Percentiles rank a stretch among this genome's conserved stretches.
These are phyloP conservation scores for Blastocystis sp. DNA, from an alignment of 352 stramenopile species.

Conservation along the genomic window DNA sequence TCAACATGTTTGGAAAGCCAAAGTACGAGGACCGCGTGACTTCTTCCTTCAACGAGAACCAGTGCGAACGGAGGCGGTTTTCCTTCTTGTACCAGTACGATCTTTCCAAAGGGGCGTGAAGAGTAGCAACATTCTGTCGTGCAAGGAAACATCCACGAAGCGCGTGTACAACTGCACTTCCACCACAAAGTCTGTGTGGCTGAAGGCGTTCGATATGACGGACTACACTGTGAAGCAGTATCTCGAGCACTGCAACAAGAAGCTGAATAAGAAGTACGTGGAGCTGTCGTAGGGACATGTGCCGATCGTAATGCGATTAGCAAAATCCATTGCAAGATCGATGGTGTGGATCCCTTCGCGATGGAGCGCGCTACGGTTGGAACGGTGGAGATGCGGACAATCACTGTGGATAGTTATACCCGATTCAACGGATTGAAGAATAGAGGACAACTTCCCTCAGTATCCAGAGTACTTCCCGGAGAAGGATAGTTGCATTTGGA, in stretches of 20 bases:
- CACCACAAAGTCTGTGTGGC: slow-evolving; percentile 46
- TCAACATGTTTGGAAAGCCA: slow-evolving; percentile 22
- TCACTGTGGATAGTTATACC: slow-evolving; percentile 6
- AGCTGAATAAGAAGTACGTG: slow-evolving; percentile 38
- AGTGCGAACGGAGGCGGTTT: slow-evolving; percentile 20
- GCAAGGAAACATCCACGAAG: slow-evolving; percentile 37
- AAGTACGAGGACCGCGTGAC: slow-evolving; percentile 41
- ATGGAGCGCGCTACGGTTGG: not conserved
- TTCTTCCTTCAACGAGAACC: slow-evolving; percentile 51
- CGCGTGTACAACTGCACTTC: slow-evolving; percentile 9
- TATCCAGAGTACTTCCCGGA: slow-evolving; percentile 54
- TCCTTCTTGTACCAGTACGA: slow-evolving; percentile 59
- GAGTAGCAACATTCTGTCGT: slow-evolving; percentile 31
- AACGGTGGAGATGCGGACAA: not conserved
- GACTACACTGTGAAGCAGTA: slow-evolving; percentile 43
- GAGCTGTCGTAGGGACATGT: slow-evolving; percentile 14
- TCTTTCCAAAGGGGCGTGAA: not conserved
- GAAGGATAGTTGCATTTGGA: slow-evolving; percentile 42
- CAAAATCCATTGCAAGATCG: slow-evolving; percentile 34
- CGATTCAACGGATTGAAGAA: not conserved
- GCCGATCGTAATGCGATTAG: not conserved
- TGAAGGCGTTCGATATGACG: slow-evolving; percentile 42
- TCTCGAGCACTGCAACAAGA: slow-evolving; percentile 28
- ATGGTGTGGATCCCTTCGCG: slow-evolving; percentile 50
- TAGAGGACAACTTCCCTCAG: slow-evolving; percentile 44